Evolutionary conservation across 441 rosid species (phyloP), one percentile per base, ranked within the genome.

Genomic region (Pelargonium myrrhifolium): DNA sequence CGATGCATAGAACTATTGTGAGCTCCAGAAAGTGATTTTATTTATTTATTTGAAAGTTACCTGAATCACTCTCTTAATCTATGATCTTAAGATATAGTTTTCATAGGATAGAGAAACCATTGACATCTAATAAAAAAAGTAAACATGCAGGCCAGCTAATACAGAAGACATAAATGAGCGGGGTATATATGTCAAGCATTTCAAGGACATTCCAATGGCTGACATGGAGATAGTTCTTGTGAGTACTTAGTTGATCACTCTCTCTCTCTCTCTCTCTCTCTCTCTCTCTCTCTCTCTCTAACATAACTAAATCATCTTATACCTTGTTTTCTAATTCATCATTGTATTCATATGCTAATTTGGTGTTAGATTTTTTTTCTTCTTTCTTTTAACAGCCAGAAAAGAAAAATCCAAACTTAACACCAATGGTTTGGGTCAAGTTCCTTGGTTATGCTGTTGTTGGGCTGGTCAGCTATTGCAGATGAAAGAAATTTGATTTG

Each of bases 151-250:
- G 88, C 72, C 68, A 75, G 88, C 86, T 64, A 80, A 11, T 9
- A 93, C 59, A 42, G 83, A 37, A 82, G 81, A 72, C 59, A 67
- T 55, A 82, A 89, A 43, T 51, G 93, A 43, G 97, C 35, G 62
- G 31, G 12, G 97, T 75, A 75, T 93, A 70, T 85, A 76, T 69
- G 89, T 91, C 69, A 94, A 94, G 73, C 99, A 94, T 88, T 94
- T 94, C 87, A 94, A 87, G 80, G 89, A 87, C 77, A 92, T 94
- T 74, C 97, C 97, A 43, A 91, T 94, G 99, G 99, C 97, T 24
- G 99, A 94, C 81, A 73, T 92, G 96, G 97, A 94, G 77, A 88
- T 94, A 70, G 98, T 92, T 76, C 98, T 94, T 62, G 99, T 94
- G 80, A 89, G 92, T 77, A 68, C 64, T 61, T 65, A n/a, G 40